phyloP scores from a whole-genome alignment of 2,329 filamentous ascomycete species.

The Pestalotiopsis sp. region DNA sequence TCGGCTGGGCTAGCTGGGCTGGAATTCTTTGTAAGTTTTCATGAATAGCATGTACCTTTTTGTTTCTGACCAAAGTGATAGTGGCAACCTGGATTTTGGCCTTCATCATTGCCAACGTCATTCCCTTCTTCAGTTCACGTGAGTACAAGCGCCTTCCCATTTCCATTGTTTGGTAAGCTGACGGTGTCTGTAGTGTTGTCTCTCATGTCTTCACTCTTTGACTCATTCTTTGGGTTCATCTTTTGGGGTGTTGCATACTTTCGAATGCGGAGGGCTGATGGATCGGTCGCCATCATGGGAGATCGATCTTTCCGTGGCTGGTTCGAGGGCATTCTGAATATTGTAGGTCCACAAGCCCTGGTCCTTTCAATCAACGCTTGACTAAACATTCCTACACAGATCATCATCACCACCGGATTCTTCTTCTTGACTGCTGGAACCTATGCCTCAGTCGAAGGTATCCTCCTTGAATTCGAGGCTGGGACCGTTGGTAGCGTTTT shows the following conservation, averaged over 20 bases:
- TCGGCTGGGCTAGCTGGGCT: slow-evolving; percentile 81
- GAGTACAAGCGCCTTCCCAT: slow-evolving; percentile 33
- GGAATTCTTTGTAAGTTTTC: slow-evolving; percentile 61
- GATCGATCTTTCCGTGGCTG: slow-evolving; percentile 54
- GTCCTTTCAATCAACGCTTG: no score
- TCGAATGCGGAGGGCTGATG: slow-evolving; percentile 70
- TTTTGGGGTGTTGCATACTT: slow-evolving; percentile 88
- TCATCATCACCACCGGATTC: slow-evolving; percentile 74
- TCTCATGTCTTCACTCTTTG: slow-evolving; percentile 85
- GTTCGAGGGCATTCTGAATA: slow-evolving; percentile 66
- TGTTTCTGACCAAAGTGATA: slow-evolving; percentile 22
- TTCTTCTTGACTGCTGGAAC: slow-evolving; percentile 83
- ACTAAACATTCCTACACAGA: background rate
- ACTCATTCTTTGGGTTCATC: slow-evolving; percentile 93
- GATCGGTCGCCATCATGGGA: slow-evolving; percentile 53
- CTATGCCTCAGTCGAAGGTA: slow-evolving; percentile 75
- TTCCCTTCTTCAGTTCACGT: slow-evolving; percentile 87
- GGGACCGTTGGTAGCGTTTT: slow-evolving; percentile 72
- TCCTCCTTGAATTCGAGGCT: slow-evolving; percentile 70
- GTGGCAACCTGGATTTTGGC: slow-evolving; percentile 79
- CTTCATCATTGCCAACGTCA: slow-evolving; percentile 89
- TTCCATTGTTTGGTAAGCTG: slow-evolving; percentile 21
- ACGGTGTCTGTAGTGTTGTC: slow-evolving; percentile 51
- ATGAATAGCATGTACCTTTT: slow-evolving; percentile 9
- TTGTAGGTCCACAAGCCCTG: slow-evolving; percentile 31